These are phyloP conservation scores for Bjerkandera adusta DNA, from an alignment of 1,284 basidiomycete species.

Conservation along the genomic window DNA sequence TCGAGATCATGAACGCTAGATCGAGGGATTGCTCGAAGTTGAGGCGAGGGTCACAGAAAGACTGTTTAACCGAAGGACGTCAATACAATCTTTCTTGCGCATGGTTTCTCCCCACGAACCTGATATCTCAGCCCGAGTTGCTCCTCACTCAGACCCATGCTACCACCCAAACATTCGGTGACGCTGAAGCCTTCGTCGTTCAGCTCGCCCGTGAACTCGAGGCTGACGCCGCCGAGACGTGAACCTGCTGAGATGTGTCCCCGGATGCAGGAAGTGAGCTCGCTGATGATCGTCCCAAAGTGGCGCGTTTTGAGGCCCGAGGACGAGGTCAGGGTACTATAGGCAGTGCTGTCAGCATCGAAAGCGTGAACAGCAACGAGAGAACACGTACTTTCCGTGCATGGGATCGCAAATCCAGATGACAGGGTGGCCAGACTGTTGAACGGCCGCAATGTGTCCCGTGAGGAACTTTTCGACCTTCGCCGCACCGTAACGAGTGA, in stretches of 20 bases:
- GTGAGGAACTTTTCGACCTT: conserved; percentile 84
- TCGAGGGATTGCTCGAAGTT: conserved; percentile 85
- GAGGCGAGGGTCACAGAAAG: conserved; percentile 79
- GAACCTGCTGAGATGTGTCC: conserved; percentile 77
- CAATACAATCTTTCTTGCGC: not conserved
- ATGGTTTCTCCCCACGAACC: conserved; percentile 33
- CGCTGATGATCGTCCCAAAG: conserved; percentile 89
- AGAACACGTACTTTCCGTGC: conserved; percentile 81
- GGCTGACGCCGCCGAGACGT: conserved; percentile 89
- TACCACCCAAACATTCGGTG: conserved; percentile 80
- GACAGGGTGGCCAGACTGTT: conserved; percentile 80
- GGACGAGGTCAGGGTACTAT: conserved; percentile 81
- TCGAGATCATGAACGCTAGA: conserved; percentile 76
- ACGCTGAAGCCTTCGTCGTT: conserved; percentile 93
- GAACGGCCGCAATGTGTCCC: conserved; percentile 83
- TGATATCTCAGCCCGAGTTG: conserved; percentile 75
- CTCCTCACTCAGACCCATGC: conserved; percentile 77
- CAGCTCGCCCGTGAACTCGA: conserved; percentile 96
- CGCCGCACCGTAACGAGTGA: conserved; percentile 89
- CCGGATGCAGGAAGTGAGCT: conserved; percentile 79
- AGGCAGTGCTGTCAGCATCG: conserved; percentile 7
- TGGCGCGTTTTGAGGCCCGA: conserved; percentile 85
- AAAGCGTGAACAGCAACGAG: not conserved
- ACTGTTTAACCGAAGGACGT: conserved; percentile 35
- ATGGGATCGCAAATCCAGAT: conserved; percentile 97